phyloP scores from a whole-genome alignment of 768 basidiomycete genomes.

The Auricularia sp. region DNA sequence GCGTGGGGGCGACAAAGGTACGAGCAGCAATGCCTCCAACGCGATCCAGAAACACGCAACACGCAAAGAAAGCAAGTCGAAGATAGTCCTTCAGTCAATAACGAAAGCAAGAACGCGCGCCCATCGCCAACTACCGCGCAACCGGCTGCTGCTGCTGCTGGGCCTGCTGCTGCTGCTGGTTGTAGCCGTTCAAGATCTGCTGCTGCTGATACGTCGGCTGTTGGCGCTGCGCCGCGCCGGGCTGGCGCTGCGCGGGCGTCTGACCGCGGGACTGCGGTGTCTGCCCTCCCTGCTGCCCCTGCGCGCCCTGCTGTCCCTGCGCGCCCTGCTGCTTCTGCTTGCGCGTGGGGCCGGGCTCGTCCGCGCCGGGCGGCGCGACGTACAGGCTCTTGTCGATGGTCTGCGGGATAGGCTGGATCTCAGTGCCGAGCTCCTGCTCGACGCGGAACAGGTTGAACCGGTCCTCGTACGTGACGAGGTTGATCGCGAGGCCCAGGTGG shows the following conservation, averaged over 20 bases:
- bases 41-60: no score
- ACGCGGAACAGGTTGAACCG: conserved; percentile 96
- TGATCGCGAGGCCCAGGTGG: conserved; percentile 93
- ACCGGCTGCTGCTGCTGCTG: not conserved
- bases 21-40: no score
- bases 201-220: conserved; percentile 6
- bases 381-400: conserved; percentile 86
- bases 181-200: not conserved
- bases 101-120: no score
- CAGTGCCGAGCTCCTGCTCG: conserved; percentile 96
- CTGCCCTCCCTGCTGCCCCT: conserved; percentile 1
- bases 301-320: conserved; percentile 1
- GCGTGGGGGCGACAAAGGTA: no score
- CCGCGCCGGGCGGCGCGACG: conserved; percentile 60
- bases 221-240: conserved; percentile 3
- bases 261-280: conserved; percentile 4
- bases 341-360: conserved; percentile 21
- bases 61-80: no score
- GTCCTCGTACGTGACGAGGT: conserved; percentile 96
- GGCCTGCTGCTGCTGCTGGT: not conserved
- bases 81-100: no score
- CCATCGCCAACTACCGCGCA: not conserved
- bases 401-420: conserved; percentile 92
- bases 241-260: conserved; percentile 3
- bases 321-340: conserved; percentile 6